Percentiles rank a stretch among this genome's conserved stretches.
phyloP scores from a whole-genome alignment of 2,329 filamentous ascomycete genomes.

The Curvularia sp. region DNA sequence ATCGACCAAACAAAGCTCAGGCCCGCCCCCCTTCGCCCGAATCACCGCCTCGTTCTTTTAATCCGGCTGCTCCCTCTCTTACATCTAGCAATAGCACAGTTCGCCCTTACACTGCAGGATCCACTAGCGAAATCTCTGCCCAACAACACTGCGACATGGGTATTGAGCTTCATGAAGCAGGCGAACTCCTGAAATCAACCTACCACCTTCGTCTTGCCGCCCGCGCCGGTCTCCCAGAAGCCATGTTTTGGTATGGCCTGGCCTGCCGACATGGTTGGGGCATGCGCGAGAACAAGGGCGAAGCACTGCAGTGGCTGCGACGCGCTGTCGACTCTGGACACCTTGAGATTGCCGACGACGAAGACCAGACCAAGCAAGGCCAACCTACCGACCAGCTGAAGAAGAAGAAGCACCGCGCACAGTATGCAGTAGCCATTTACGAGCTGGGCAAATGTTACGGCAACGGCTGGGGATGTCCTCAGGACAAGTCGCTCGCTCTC shows the following conservation, averaged over 20 bases:
- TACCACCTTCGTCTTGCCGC: conserved; percentile 94
- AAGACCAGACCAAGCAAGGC: conserved; percentile 67
- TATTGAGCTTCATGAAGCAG: conserved; percentile 87
- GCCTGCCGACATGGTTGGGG: conserved; percentile 98
- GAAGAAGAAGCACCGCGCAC: conserved; percentile 83
- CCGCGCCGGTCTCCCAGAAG: conserved; percentile 83
- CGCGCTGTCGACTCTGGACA: conserved; percentile 87
- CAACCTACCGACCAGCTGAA: conserved; percentile 71
- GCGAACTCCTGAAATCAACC: conserved; percentile 88
- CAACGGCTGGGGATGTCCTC: conserved; percentile 97
- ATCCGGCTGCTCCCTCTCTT: conserved; percentile 44
- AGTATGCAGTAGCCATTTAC: conserved; percentile 95
- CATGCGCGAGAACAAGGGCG: conserved; percentile 88
- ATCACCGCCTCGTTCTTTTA: conserved; percentile 50
- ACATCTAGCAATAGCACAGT: conserved; percentile 56
- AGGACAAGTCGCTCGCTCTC: conserved; percentile 86
- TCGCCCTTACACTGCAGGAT: conserved; percentile 53
- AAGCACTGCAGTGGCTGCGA: conserved; percentile 90
- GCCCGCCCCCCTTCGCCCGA: conserved; percentile 49
- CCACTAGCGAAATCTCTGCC: conserved; percentile 70
- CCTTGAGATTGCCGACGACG: conserved; percentile 82
- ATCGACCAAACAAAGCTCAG: conserved; percentile 44
- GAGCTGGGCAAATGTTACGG: conserved; percentile 96
- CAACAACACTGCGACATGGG: conserved; percentile 92
- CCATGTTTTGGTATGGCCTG: conserved; percentile 94